Evolutionary conservation across 192 early-diverging fungal genomes (phyloP).

Genomic region (Allomyces macrogynus): DNA sequence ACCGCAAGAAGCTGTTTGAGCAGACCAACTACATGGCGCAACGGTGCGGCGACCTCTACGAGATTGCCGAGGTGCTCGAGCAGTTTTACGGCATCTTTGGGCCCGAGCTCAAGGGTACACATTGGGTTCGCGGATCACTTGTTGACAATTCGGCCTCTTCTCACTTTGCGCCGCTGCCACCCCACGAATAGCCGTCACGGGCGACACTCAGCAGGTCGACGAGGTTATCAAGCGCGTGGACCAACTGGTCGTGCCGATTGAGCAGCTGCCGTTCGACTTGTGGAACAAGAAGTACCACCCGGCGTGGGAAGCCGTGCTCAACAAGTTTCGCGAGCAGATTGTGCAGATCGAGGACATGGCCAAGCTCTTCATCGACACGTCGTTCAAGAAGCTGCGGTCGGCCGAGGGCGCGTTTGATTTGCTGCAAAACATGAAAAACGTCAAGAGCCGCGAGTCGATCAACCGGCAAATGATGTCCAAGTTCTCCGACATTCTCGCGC

Average conservation of each 20-base stretch:
- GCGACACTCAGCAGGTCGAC: constrained; percentile 41
- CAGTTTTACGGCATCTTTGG: constrained; percentile 49
- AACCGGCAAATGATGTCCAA: constrained; percentile 88
- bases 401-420: constrained; percentile 94
- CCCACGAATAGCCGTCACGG: constrained; percentile 23
- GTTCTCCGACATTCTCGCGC: constrained; percentile 61
- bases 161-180: too few relatives aligned
- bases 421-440: constrained; percentile 93
- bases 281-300: constrained; percentile 37
- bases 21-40: constrained; percentile 44
- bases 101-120: constrained; percentile 25
- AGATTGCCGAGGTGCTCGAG: constrained; percentile 44
- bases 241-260: constrained; percentile 34
- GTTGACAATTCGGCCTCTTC: too few relatives aligned
- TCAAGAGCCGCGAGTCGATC: constrained; percentile 91
- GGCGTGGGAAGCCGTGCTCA: constrained; percentile 36
- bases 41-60: constrained; percentile 31
- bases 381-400: constrained; percentile 81
- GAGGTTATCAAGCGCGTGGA: constrained; percentile 47
- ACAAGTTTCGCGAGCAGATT: constrained; percentile 58
- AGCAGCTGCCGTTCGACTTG: constrained; percentile 34
- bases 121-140: too few relatives aligned
- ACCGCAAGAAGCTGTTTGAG: constrained; percentile 42
- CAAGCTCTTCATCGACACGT: constrained; percentile 84
- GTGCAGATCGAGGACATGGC: constrained; percentile 88